Evolutionary conservation across 2,329 filamentous ascomycete genomes (phyloP).

Genomic region (Penicillium brevicompactum): DNA sequence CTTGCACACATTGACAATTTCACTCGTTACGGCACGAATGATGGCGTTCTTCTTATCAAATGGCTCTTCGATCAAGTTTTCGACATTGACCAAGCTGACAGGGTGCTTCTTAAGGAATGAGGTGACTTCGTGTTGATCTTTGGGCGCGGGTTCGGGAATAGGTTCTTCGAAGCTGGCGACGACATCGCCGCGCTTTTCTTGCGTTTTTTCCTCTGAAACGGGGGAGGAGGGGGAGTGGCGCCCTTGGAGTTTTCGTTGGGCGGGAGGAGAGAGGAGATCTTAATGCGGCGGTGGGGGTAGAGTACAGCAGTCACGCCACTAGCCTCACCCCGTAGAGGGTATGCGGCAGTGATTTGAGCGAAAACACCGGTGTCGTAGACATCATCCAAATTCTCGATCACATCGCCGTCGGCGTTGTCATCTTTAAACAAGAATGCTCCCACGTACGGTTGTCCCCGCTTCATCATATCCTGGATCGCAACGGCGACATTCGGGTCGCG

Average conservation of each 20-base stretch:
- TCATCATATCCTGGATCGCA: conserved; percentile 95
- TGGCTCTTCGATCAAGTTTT: conserved; percentile 86
- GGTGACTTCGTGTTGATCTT: conserved; percentile 76
- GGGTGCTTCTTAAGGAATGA: conserved; percentile 89
- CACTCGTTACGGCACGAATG: conserved; percentile 89
- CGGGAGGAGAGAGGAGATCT: conserved; percentile 79
- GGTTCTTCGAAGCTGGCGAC: conserved; percentile 96
- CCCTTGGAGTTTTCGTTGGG: conserved; percentile 52
- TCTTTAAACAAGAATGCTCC: conserved; percentile 97
- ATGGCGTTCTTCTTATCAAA: conserved; percentile 87
- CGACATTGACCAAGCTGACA: conserved; percentile 92
- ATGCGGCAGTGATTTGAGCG: conserved; percentile 95
- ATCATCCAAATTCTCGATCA: conserved; percentile 86
- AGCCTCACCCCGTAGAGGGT: conserved; percentile 81
- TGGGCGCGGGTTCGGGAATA: conserved; percentile 59
- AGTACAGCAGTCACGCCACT: conserved; percentile 86
- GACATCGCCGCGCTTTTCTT: conserved; percentile 84
- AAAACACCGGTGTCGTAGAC: conserved; percentile 97
- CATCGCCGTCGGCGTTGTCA: conserved; percentile 88
- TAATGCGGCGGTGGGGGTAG: conserved; percentile 93
- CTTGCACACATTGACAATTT: conserved; percentile 99
- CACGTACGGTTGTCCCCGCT: conserved; percentile 94
- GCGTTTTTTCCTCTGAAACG: conserved; percentile 43
- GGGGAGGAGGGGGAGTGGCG: conserved; percentile 28
- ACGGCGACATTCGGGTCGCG: conserved; percentile 87